A percentile compares a stretch with the other conserved stretches of the same genome.
Conservation (phyloP, 371 early-diverging fungal species). For the Blakeslea trispora region DNA sequence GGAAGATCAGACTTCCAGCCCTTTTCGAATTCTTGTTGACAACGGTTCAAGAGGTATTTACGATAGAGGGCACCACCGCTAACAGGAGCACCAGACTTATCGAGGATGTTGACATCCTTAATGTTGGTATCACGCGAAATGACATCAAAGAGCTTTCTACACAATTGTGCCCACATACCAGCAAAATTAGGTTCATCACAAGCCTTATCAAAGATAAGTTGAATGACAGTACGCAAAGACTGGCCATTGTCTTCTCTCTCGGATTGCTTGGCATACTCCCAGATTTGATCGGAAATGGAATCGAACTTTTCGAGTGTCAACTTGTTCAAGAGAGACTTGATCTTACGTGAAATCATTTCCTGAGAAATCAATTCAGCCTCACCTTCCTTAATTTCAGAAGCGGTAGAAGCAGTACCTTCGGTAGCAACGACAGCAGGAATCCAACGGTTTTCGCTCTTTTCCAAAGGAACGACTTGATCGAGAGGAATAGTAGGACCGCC, state of each 20-base stretch:
- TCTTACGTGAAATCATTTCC: conserved; percentile 76
- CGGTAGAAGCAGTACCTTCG: conserved; percentile 25
- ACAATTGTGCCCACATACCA: conserved; percentile 87
- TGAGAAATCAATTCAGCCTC: conserved; percentile 51
- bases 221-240: conserved; percentile 78
- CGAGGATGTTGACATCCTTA: conserved; percentile 51
- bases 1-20: conserved; percentile 75
- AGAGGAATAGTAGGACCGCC: conserved; percentile 65
- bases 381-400: conserved; percentile 12
- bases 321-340: conserved; percentile 92
- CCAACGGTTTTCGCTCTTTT: conserved; percentile 86
- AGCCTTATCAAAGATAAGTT: conserved; percentile 91
- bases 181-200: conserved; percentile 92
- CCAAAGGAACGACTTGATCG: conserved; percentile 73
- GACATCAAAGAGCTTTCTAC: conserved; percentile 67
- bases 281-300: conserved; percentile 78
- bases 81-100: conserved; percentile 55
- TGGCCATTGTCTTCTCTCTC: conserved; percentile 67
- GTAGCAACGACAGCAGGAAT: conserved; percentile 58
- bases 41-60: conserved; percentile 85
- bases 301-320: conserved; percentile 94
- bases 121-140: conserved; percentile 42
- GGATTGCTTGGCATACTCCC: conserved; percentile 74
- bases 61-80: conserved; percentile 81
- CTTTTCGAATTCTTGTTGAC: conserved; percentile 88